These are phyloP conservation scores for Pyrus bretschneideri DNA, from an alignment of 306 rosid genomes.

Conservation along the genomic window DNA sequence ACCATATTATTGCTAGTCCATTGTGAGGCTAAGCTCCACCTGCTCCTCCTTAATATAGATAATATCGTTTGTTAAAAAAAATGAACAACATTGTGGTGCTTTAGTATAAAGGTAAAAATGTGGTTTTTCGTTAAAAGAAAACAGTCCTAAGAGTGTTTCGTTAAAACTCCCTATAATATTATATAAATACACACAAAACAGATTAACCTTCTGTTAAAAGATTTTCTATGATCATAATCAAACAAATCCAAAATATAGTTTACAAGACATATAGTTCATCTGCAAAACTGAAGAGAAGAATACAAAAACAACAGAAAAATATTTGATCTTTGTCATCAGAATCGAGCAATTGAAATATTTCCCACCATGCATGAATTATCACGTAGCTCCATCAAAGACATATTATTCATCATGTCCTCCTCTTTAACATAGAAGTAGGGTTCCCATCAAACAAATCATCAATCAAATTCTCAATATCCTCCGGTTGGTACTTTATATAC, in stretches of 20 bases:
- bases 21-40: no score
- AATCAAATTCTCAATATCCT: constrained; percentile 64
- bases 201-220: not conserved
- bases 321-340: not conserved
- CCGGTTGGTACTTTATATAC: constrained; percentile 74
- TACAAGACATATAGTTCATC: not conserved
- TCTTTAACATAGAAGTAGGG: constrained; percentile 33
- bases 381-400: not conserved
- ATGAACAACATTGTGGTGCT: no score
- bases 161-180: no score
- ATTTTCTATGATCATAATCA: not conserved
- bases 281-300: not conserved
- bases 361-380: not conserved
- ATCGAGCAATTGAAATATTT: not conserved
- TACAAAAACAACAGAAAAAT: not conserved
- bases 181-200: no score
- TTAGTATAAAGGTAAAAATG: no score
- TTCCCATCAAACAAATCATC: constrained; percentile 67
- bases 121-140: no score
- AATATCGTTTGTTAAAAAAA: no score
- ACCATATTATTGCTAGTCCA: no score
- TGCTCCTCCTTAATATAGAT: no score
- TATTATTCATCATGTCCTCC: constrained; percentile 15
- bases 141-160: accelerated
- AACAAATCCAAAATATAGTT: not conserved